phyloP scores from a whole-genome alignment of 2,329 filamentous ascomycete genomes.

The Alternaria ethzedia region DNA sequence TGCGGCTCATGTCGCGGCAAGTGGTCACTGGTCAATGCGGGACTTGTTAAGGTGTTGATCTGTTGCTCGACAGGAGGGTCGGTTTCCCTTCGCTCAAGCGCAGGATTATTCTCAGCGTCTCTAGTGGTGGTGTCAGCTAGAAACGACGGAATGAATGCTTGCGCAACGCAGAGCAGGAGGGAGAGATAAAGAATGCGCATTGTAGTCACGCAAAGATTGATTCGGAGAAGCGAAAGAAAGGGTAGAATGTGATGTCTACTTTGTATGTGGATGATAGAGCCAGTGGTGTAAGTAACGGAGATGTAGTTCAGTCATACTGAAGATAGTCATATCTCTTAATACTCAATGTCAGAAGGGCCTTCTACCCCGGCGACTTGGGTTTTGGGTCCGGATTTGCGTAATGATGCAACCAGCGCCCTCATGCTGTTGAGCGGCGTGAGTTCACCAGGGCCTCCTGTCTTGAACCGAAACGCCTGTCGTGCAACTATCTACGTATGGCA shows the following conservation, averaged over 20 bases:
- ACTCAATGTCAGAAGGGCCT: neutral
- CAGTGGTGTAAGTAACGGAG: neutral
- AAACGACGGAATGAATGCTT: neutral
- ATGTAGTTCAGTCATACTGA: neutral
- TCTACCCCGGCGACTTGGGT: neutral
- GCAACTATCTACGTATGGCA: neutral
- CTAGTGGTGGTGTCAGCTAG: neutral
- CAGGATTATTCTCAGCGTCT: neutral
- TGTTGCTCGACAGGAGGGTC: neutral
- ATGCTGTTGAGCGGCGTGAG: neutral
- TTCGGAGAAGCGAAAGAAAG: neutral
- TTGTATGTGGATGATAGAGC: fast-evolving
- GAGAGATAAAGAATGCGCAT: neutral
- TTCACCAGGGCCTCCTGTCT: neutral
- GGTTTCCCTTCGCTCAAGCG: neutral
- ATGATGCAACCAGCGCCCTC: neutral
- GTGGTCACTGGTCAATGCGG: neutral
- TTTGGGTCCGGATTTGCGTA: neutral
- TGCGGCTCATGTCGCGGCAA: neutral
- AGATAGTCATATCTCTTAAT: neutral
- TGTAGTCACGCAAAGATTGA: fast-evolving
- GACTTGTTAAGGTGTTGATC: fast-evolving
- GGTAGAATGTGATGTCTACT: neutral
- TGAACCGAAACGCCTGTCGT: neutral
- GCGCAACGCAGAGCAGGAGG: neutral